Evolutionary conservation across 352 stramenopile genomes (phyloP).

Genomic region (Pythium volutum): DNA sequence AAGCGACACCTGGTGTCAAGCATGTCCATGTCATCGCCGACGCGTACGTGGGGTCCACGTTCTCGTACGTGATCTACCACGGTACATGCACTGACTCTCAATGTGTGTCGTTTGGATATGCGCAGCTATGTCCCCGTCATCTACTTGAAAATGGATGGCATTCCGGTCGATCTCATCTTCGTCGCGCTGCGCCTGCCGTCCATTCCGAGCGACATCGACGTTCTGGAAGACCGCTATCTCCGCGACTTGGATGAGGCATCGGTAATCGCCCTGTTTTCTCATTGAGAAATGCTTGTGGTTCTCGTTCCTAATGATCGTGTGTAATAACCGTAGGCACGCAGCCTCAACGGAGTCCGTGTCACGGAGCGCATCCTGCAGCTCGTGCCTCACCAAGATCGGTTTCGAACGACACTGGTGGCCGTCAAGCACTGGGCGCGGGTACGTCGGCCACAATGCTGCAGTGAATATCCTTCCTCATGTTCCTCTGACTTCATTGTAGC

Average conservation of each 20-base stretch:
- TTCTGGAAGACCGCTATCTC: constrained; percentile 80
- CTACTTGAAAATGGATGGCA: constrained; percentile 91
- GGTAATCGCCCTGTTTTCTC: constrained; percentile 14
- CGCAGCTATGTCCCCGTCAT: constrained; percentile 89
- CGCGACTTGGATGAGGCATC: constrained; percentile 90
- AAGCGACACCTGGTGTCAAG: constrained; percentile 65
- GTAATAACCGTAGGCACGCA: constrained; percentile 56
- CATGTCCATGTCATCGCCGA: constrained; percentile 81
- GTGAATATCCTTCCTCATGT: neutral
- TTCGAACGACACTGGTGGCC: constrained; percentile 89
- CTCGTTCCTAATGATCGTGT: neutral
- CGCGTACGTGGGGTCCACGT: constrained; percentile 89
- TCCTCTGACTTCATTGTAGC: constrained; percentile 22
- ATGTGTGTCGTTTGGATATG: neutral
- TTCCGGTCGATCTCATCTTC: constrained; percentile 94
- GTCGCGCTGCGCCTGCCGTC: constrained; percentile 65
- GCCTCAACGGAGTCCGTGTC: constrained; percentile 94
- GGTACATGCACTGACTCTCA: neutral
- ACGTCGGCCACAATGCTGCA: constrained; percentile 10
- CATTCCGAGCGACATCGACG: constrained; percentile 62
- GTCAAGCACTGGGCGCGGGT: constrained; percentile 90
- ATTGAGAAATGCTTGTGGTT: neutral
- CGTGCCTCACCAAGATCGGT: constrained; percentile 81
- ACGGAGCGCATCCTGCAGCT: constrained; percentile 93
- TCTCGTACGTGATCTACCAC: too few relatives aligned